phyloP scores from a whole-genome alignment of 306 rosid species.

The Malus orientalis region DNA sequence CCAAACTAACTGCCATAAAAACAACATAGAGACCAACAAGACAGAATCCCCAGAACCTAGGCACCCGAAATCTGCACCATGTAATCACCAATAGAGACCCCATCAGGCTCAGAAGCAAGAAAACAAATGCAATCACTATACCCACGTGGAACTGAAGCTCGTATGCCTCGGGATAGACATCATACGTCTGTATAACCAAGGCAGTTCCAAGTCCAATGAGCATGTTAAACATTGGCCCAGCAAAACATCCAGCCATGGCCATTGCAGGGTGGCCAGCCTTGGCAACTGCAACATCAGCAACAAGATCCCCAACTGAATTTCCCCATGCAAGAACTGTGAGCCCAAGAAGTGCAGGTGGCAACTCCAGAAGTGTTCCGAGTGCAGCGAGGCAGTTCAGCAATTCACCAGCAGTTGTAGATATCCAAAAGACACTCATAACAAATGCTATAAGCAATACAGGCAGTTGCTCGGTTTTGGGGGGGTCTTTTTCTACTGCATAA shows the following conservation, averaged over 20 bases:
- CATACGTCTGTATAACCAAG: slow-evolving; percentile 71
- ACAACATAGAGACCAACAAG: slow-evolving; percentile 71
- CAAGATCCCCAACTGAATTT: slow-evolving; percentile 92
- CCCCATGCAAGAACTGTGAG: slow-evolving; percentile 99
- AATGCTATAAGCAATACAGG: slow-evolving; percentile 66
- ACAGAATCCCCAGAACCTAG: slow-evolving; percentile 91
- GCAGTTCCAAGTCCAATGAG: slow-evolving; percentile 92
- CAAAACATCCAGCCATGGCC: slow-evolving; percentile 99
- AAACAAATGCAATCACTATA: slow-evolving; percentile 77
- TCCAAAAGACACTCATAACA: slow-evolving; percentile 95
- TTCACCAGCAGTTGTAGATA: slow-evolving; percentile 83
- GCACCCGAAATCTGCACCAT: slow-evolving; percentile 92
- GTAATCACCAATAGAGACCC: slow-evolving; percentile 85
- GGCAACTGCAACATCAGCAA: slow-evolving; percentile 89
- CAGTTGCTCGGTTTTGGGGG: slow-evolving; percentile 78
- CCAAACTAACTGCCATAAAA: slow-evolving; percentile 64
- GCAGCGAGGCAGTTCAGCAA: slow-evolving; percentile 84
- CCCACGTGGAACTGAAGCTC: slow-evolving; percentile 72
- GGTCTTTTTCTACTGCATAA: slow-evolving; percentile 56
- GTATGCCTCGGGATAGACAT: slow-evolving; percentile 64
- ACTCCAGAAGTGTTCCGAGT: slow-evolving; percentile 56
- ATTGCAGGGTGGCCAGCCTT: slow-evolving; percentile 94
- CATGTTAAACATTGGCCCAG: slow-evolving; percentile 98
- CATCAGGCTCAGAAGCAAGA: slow-evolving; percentile 86
- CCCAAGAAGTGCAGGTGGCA: slow-evolving; percentile 74